Evolutionary conservation across 2,329 filamentous ascomycete species (phyloP).

Genomic region (Ambrosiella cleistominuta): DNA sequence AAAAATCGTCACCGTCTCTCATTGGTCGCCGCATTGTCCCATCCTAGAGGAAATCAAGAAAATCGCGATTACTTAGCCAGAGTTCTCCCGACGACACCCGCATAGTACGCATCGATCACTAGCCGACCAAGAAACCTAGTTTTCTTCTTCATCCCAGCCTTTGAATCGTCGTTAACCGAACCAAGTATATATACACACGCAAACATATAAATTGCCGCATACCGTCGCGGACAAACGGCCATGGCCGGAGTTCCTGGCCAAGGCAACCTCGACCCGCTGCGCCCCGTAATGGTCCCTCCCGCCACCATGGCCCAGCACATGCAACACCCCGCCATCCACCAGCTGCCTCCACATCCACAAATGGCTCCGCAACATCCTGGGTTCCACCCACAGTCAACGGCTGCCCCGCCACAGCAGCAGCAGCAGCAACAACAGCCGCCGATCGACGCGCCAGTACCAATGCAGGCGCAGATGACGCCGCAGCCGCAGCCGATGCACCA

Average conservation of each 20-base stretch:
- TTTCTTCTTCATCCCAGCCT: too few species aligned
- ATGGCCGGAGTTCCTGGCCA: constrained; percentile 8
- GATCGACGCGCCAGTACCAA: not conserved
- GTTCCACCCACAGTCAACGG: constrained; percentile 1
- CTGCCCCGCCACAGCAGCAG: constrained; percentile 1
- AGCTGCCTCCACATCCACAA: constrained; percentile 15
- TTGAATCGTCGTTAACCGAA: too few species aligned
- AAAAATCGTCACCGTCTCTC: too few species aligned
- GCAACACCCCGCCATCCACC: not conserved
- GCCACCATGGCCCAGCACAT: constrained; percentile 15
- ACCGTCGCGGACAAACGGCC: not conserved
- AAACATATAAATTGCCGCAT: too few species aligned
- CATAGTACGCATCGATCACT: too few species aligned
- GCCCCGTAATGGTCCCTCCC: constrained; percentile 3
- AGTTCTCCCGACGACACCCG: too few species aligned
- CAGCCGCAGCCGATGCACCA: constrained; percentile 1
- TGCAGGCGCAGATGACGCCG: not conserved
- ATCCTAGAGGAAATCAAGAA: too few species aligned
- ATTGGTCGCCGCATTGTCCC: too few species aligned
- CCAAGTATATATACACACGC: too few species aligned
- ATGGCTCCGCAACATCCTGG: constrained; percentile 12
- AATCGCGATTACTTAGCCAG: too few species aligned
- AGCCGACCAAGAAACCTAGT: too few species aligned
- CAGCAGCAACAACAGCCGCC: too few species aligned
- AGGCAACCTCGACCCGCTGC: not conserved